Evolutionary conservation across 2,329 filamentous ascomycete species (phyloP).

Genomic region (Pyrenophora teres): DNA sequence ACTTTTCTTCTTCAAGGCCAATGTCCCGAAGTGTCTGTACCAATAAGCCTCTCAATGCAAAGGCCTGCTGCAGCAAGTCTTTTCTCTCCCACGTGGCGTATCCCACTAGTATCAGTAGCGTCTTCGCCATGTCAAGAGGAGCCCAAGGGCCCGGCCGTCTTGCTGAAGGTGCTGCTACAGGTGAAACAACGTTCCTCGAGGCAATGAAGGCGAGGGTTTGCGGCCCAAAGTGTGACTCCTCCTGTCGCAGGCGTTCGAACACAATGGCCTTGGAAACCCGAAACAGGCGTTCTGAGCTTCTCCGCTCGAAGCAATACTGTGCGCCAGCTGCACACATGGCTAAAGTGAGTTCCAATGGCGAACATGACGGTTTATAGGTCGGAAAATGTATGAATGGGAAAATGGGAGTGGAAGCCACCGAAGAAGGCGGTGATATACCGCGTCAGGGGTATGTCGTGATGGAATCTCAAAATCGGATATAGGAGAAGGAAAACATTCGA

Average conservation of each 20-base stretch:
- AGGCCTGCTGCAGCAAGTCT: conserved; percentile 38
- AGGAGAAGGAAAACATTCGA: conserved; percentile 24
- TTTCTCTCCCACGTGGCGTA: conserved; percentile 42
- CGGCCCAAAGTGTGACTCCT: conserved; percentile 30
- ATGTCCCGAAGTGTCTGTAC: conserved; percentile 37
- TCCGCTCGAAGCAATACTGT: conserved; percentile 42
- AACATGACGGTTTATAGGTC: conserved; percentile 38
- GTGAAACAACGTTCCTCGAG: conserved; percentile 18
- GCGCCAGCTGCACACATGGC: conserved; percentile 42
- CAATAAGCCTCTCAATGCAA: conserved; percentile 33
- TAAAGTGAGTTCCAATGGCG: conserved; percentile 39
- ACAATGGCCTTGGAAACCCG: conserved; percentile 37
- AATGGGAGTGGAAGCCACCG: conserved; percentile 39
- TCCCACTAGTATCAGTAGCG: conserved; percentile 36
- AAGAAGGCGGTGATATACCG: conserved; percentile 42
- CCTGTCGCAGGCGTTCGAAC: conserved; percentile 32
- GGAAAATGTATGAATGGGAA: conserved; percentile 43
- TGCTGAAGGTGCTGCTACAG: conserved; percentile 8
- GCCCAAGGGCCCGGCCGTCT: conserved; percentile 30
- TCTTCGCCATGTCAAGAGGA: conserved; percentile 36
- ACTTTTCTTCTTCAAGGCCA: conserved; percentile 29
- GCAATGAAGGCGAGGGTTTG: conserved; percentile 28
- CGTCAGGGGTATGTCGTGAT: conserved; percentile 36
- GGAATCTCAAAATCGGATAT: conserved; percentile 37
- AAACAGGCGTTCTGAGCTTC: conserved; percentile 37